Evolutionary conservation across 768 basidiomycete genomes (phyloP).

Genomic region (Mycena chlorophos): DNA sequence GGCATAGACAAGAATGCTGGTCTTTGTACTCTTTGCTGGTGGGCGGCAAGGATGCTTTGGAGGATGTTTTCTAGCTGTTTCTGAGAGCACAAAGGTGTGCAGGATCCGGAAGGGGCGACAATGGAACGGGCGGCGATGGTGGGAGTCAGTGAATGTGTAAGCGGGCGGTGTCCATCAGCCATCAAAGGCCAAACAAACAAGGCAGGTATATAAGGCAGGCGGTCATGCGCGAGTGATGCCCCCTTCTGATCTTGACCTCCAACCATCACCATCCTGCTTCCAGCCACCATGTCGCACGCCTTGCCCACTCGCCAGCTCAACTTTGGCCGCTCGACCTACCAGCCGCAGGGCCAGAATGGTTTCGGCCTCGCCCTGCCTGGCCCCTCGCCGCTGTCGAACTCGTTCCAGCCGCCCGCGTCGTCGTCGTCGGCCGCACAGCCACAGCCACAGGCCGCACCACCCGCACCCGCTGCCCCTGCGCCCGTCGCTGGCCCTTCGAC

Average conservation of each 20-base stretch:
- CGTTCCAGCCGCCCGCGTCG: conserved; percentile 43
- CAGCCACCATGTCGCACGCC: conserved; percentile 54
- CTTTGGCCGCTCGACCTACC: conserved; percentile 63
- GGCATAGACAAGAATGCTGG: background rate
- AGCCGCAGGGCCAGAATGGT: conserved; percentile 43
- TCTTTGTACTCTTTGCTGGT: background rate
- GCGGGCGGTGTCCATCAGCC: background rate
- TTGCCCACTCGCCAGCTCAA: conserved; percentile 79
- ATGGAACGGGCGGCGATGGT: background rate
- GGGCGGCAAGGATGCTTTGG: background rate
- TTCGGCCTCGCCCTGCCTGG: conserved; percentile 50
- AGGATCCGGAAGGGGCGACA: background rate
- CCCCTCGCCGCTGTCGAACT: conserved; percentile 59
- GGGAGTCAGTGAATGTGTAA: background rate
- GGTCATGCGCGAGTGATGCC: conserved; percentile 30
- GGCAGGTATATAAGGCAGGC: conserved; percentile 46
- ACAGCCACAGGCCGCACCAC: conserved; percentile 52
- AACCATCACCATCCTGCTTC: conserved; percentile 39
- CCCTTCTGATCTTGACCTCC: conserved; percentile 30
- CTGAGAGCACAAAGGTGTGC: background rate
- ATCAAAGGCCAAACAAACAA: conserved; percentile 14
- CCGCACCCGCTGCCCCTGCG: conserved; percentile 47
- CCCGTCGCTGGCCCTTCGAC: conserved; percentile 74
- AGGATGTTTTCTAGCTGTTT: background rate
- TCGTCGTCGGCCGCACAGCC: conserved; percentile 29